A percentile compares a stretch with the other conserved stretches of the same genome.
These are phyloP conservation scores for Melanomma pulvis-pyrius DNA, from an alignment of 495 filamentous ascomycete species.

Conservation along the genomic window DNA sequence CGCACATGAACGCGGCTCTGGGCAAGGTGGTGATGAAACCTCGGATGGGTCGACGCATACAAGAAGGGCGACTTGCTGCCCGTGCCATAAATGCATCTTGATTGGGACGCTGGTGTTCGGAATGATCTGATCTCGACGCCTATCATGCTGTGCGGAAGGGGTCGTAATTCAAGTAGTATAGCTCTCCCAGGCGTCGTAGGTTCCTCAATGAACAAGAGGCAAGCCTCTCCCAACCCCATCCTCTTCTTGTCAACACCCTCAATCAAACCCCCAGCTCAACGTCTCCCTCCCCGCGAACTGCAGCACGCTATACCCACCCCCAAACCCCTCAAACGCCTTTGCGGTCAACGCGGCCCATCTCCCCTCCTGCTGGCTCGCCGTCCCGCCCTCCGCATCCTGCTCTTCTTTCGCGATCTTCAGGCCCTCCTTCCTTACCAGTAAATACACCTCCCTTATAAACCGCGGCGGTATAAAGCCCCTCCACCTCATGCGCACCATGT, in stretches of 20 bases:
- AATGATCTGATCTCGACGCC: too few species aligned
- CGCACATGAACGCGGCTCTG: too few species aligned
- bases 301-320: slow-evolving; percentile 30
- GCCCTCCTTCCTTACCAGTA: slow-evolving; percentile 32
- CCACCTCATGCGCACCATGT: slow-evolving; percentile 42
- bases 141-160: too few species aligned
- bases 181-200: background rate
- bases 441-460: slow-evolving; percentile 39
- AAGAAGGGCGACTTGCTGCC: too few species aligned
- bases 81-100: too few species aligned
- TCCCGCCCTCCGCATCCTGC: slow-evolving; percentile 26
- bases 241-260: background rate
- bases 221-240: background rate
- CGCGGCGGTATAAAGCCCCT: slow-evolving; percentile 42
- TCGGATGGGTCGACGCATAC: too few species aligned
- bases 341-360: slow-evolving; percentile 43
- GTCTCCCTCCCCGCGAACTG: slow-evolving; percentile 32
- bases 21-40: too few species aligned
- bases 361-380: slow-evolving; percentile 19
- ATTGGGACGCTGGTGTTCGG: too few species aligned
- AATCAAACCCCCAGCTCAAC: slow-evolving; percentile 32
- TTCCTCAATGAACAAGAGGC: too few species aligned
- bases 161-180: too few species aligned
- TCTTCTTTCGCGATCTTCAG: slow-evolving; percentile 16
- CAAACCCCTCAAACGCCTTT: slow-evolving; percentile 36